Percentiles rank a stretch among this genome's conserved stretches.
Evolutionary conservation across 441 rosid species (phyloP).

Genomic region (Gossypium davidsonii): DNA sequence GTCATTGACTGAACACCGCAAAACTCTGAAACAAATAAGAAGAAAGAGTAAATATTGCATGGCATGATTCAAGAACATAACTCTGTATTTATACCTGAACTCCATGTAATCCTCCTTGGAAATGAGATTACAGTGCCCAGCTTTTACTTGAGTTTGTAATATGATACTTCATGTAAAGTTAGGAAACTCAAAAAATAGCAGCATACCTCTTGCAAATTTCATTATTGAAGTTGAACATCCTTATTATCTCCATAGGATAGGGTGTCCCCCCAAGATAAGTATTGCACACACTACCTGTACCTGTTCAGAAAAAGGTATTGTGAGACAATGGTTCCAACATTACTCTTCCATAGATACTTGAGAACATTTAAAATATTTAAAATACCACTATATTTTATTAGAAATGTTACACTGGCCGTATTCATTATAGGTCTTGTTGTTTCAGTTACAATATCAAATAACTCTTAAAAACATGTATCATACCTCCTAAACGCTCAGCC

Average conservation of each 20-base stretch:
- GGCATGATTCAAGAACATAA: neutral
- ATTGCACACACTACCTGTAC: constrained; percentile 72
- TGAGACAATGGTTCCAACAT: neutral
- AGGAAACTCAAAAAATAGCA: constrained; percentile 10
- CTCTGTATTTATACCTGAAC: neutral
- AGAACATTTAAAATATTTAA: no score
- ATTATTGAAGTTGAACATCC: constrained; percentile 75
- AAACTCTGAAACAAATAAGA: constrained; percentile 39
- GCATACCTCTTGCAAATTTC: constrained; percentile 63
- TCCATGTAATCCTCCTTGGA: neutral
- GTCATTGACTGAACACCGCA: constrained; percentile 56
- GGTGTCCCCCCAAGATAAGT: constrained; percentile 47
- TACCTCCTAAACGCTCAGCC: constrained; percentile 89
- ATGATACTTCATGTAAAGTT: neutral
- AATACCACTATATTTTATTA: neutral
- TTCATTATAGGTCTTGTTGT: neutral
- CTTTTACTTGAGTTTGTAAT: neutral
- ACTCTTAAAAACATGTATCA: neutral
- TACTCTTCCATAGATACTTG: neutral
- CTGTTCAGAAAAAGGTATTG: constrained; percentile 29
- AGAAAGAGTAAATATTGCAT: neutral
- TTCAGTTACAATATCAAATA: neutral
- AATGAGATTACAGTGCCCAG: neutral
- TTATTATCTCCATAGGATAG: constrained; percentile 62
- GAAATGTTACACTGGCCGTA: neutral